Percentiles rank a stretch among this genome's conserved stretches.
Conservation (phyloP, 106 monocot genomes). For the Amphibolis antarctica region DNA sequence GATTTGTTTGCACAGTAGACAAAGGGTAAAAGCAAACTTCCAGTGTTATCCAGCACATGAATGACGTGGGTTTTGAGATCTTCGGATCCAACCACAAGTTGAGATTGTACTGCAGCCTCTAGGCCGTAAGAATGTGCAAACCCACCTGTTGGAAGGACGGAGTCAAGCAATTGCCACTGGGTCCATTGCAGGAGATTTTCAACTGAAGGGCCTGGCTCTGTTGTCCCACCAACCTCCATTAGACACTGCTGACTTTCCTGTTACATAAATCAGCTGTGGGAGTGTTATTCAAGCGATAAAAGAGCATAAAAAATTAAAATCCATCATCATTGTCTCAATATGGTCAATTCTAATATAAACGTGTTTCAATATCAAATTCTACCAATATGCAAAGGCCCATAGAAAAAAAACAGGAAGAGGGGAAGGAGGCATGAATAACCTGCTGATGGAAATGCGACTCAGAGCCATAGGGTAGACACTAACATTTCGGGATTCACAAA, state of each 20-base stretch:
- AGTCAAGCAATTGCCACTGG: conserved; percentile 90
- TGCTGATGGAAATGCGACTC: no score
- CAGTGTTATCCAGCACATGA: conserved; percentile 79
- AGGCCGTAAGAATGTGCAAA: conserved; percentile 94
- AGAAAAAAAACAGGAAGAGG: no score
- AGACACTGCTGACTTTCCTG: not conserved
- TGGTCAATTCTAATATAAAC: no score
- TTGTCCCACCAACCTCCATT: not conserved
- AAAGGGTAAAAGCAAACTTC: conserved; percentile 77
- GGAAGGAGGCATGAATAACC: no score
- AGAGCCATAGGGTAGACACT: no score
- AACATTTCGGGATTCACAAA: no score
- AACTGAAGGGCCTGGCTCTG: not conserved
- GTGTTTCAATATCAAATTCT: no score
- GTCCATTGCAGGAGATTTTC: conserved; percentile 41
- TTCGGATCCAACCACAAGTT: conserved; percentile 29
- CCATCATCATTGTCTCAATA: no score
- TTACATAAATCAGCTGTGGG: no score
- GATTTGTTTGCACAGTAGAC: conserved; percentile 41
- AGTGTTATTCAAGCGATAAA: no score
- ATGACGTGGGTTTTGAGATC: conserved; percentile 40
- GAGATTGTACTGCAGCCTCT: conserved; percentile 70
- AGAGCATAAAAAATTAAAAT: no score
- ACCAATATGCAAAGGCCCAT: no score
- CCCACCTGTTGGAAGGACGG: conserved; percentile 82